phyloP scores from a whole-genome alignment of 2,329 filamentous ascomycete genomes.

The Colletotrichum chlorophyti region DNA sequence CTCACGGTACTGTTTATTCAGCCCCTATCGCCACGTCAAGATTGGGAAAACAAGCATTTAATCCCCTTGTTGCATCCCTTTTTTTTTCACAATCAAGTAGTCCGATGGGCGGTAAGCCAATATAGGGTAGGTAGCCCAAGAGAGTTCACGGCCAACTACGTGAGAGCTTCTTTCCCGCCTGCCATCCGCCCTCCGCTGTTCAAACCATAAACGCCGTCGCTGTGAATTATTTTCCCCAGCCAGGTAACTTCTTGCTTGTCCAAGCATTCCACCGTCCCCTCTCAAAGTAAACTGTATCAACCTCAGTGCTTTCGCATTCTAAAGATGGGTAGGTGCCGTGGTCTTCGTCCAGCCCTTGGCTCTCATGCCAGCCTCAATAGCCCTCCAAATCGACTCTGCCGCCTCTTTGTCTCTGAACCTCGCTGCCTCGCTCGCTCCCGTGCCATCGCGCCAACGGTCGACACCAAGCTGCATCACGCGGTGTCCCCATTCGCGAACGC shows the following conservation, averaged over 20 bases:
- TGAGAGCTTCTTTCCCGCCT: background rate
- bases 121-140: too few species aligned
- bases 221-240: conserved; percentile 24
- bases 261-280: background rate
- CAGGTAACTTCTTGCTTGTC: conserved; percentile 22
- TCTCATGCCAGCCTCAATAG: conserved; percentile 87
- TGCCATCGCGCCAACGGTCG: conserved; percentile 78
- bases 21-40: too few species aligned
- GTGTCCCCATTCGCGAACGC: conserved; percentile 84
- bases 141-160: background rate
- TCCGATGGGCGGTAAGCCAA: too few species aligned
- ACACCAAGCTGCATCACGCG: conserved; percentile 80
- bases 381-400: conserved; percentile 90
- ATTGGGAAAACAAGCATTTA: too few species aligned
- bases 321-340: conserved; percentile 58
- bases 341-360: conserved; percentile 83
- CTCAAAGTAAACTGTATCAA: too few species aligned
- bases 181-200: background rate
- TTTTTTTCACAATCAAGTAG: too few species aligned
- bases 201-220: conserved; percentile 24
- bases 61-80: too few species aligned
- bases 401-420: conserved; percentile 90
- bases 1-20: too few species aligned
- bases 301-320: background rate
- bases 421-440: conserved; percentile 54